Percentiles rank a stretch among this genome's conserved stretches.
Conservation (phyloP, 257 asterid genomes). For the Przewalskia tangutica region DNA sequence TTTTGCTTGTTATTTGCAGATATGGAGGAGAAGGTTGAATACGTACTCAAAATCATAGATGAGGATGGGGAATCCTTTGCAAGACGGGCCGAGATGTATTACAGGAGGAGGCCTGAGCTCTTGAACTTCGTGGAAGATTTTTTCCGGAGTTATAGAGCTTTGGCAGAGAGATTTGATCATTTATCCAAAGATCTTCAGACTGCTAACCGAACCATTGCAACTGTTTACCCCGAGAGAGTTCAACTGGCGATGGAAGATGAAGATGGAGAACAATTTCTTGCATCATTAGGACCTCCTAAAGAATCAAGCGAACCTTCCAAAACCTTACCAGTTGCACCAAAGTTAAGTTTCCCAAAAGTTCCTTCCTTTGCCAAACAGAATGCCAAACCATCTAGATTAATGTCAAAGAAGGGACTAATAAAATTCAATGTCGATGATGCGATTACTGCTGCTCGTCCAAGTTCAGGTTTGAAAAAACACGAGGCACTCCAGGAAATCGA, state of each 20-base stretch:
- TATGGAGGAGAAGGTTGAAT: constrained; percentile 51
- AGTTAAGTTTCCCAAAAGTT: constrained; percentile 15
- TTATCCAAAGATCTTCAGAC: constrained; percentile 39
- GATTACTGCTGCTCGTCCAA: constrained; percentile 3
- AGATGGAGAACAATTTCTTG: constrained; percentile 14
- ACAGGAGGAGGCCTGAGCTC: constrained; percentile 43
- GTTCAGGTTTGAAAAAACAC: constrained; percentile 24
- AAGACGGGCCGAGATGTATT: constrained; percentile 50
- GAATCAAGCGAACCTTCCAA: background rate
- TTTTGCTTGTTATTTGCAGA: constrained; percentile 19
- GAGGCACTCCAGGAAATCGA: constrained; percentile 36
- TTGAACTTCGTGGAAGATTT: constrained; percentile 43
- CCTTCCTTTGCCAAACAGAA: constrained; percentile 6
- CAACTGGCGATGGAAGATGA: constrained; percentile 28
- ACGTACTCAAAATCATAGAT: constrained; percentile 35
- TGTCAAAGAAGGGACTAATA: constrained; percentile 30
- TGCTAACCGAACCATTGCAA: constrained; percentile 42
- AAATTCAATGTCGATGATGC: constrained; percentile 13
- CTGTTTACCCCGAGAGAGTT: constrained; percentile 35
- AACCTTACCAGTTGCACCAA: constrained; percentile 22
- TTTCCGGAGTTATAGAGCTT: constrained; percentile 39
- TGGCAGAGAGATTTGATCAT: constrained; percentile 53
- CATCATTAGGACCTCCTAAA: background rate
- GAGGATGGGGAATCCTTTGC: constrained; percentile 52
- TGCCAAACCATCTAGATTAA: constrained; percentile 26